phyloP scores from a whole-genome alignment of 139 green algal species.

The Asterochloris erici region DNA sequence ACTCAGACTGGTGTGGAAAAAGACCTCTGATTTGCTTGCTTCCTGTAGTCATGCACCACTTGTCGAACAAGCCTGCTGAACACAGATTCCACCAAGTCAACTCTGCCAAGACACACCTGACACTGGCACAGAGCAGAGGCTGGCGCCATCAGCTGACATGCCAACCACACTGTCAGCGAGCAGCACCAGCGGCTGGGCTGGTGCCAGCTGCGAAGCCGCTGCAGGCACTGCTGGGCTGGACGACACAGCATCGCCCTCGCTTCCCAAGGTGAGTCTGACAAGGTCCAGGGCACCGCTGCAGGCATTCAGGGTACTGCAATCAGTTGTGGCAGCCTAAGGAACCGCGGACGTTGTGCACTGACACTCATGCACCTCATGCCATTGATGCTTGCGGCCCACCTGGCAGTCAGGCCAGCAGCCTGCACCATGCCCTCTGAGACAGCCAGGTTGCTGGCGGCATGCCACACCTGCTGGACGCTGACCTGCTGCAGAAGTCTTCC shows the following conservation, averaged over 20 bases:
- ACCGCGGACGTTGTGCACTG: not conserved
- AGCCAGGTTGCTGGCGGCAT: not conserved
- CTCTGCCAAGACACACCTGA: no score
- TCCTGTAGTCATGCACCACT: no score
- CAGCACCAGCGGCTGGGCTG: not conserved
- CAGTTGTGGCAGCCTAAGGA: not conserved
- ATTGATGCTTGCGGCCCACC: not conserved
- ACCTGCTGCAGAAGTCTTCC: not conserved
- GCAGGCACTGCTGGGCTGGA: not conserved
- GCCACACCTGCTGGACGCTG: not conserved
- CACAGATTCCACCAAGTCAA: not conserved
- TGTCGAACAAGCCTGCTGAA: not conserved
- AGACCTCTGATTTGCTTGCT: not conserved
- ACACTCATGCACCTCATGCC: no score
- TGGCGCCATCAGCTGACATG: not conserved
- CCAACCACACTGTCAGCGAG: not conserved
- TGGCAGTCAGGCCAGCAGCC: not conserved
- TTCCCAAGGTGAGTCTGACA: not conserved
- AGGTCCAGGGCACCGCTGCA: conserved; percentile 2
- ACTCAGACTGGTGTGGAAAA: not conserved
- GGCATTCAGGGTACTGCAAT: not conserved
- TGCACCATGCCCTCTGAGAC: not conserved
- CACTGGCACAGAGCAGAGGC: no score
- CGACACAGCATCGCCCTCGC: not conserved
- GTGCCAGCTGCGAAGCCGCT: not conserved